Conservation (phyloP, 2,329 filamentous ascomycete species). For the Mycosphaerelloides madeirae region DNA sequence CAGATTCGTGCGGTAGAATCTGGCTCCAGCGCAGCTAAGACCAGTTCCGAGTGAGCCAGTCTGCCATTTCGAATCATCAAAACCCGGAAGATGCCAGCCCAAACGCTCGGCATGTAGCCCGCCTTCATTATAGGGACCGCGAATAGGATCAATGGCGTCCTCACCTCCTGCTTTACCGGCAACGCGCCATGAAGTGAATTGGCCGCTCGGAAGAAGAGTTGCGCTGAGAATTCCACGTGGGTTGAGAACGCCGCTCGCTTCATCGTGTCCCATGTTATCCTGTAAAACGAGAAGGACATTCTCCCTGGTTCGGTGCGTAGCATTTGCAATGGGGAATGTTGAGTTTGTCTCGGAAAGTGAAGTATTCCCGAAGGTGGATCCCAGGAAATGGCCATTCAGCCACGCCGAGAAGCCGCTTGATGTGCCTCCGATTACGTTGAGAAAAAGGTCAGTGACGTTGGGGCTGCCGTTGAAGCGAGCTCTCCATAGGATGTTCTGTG, state of each 20-base stretch:
- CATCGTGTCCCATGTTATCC: conserved; percentile 57
- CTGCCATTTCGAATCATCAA: conserved; percentile 46
- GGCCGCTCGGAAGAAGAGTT: conserved; percentile 40
- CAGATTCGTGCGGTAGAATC: conserved; percentile 52
- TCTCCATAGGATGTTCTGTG: conserved; percentile 40
- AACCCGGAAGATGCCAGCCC: conserved; percentile 56
- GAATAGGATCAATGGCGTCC: conserved; percentile 50
- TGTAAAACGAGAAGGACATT: conserved; percentile 55
- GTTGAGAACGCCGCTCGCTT: conserved; percentile 14
- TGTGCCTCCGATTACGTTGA: conserved; percentile 51
- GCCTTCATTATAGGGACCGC: conserved; percentile 55
- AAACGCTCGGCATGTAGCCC: conserved; percentile 55
- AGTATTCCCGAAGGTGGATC: conserved; percentile 51
- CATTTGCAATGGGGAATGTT: conserved; percentile 50
- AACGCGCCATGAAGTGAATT: conserved; percentile 54
- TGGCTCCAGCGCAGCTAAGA: conserved; percentile 48
- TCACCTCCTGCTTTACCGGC: conserved; percentile 54
- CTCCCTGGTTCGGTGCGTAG: conserved; percentile 33
- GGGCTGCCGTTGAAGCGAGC: conserved; percentile 34
- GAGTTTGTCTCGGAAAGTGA: conserved; percentile 35
- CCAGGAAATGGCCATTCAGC: conserved; percentile 54
- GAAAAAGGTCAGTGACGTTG: conserved; percentile 40
- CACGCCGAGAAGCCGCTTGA: conserved; percentile 56
- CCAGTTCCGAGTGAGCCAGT: conserved; percentile 36
- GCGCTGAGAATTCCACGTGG: conserved; percentile 52